Base-by-base conservation (phyloP, 768 basidiomycete genomes). In the Austroboletus eburneus region DNA sequence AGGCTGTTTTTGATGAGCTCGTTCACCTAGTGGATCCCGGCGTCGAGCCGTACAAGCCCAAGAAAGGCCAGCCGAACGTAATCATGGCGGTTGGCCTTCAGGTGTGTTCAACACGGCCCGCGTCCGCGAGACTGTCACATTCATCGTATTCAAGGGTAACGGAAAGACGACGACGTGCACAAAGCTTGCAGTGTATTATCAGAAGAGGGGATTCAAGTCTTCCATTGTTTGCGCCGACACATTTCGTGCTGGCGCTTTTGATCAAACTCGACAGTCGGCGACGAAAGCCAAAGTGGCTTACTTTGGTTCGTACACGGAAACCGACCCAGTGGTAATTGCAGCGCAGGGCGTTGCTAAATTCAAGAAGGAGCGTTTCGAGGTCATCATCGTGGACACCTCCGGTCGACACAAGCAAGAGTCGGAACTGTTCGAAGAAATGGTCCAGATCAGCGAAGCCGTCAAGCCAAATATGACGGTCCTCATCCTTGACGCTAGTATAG, bases 141-240 rank as follows among this genome's bases (percentile, higher is more conserved):
- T 44, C 46, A 57, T n/a, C 39, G 17, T 43, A 25, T 39, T 34
- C 32, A 57, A 95, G 91, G 93, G 93, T 41, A 96, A 95, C 43
- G 96, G 96, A 35, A 99, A 99, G 75, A 99, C 96, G 5, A 99
- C 96, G 18, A 97, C 95, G 33, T 99, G 96, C 69, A 99, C 96
- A 9, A 99, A 98, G 61, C 83, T 99, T 33, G 96, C 96, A 0
- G 95, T 95, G 1, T 87, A 98, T 70, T 98, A 97, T 65, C 93
- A 95, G 65, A 88, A 90, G 61, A 85, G 94, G 54, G 96, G 96
- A 7, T 90, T 97, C 77, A 93, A 95, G 66, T 88, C 94, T 12
- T 91, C 86, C 50, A 93, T 99, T 44, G 95, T 99, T 55, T 99
- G 96, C 60, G 96, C 96, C 18, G 96, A 99, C 68, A 99, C 96